Base-by-base conservation (phyloP, 2,329 filamentous ascomycete species). In the Alternaria ventricosa region DNA sequence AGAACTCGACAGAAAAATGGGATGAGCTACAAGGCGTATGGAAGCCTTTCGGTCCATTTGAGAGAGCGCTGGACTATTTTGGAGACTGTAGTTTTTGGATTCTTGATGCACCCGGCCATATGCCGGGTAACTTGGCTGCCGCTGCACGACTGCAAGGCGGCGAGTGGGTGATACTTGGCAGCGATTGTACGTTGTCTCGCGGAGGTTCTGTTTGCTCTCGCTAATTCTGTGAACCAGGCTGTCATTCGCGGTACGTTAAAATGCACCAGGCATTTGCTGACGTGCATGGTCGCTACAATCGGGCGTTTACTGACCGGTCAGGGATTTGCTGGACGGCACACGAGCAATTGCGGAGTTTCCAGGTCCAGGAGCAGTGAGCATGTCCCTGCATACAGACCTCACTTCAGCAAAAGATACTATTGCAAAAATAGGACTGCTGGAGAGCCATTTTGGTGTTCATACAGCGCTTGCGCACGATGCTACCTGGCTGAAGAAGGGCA, bases 31-130 rank as follows among this genome's bases (percentile, higher is more conserved):
- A 59, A 1, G 75, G 75, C 9, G 62, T 64, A 10, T 81, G 78
- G 79, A 58, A 66, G 20, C 57, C 68, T 0, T 78, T 80, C 58
- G 79, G 78, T 2, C 74, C 77, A 0, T 81, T 80, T 50, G 71
- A 79, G 13, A 71, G 70, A 44, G 78, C 79, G 11, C 56, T 78
- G 60, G 75, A 81, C 50, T 79, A 73, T 45, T 81, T 81, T 46
- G 77, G 77, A 57, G 75, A 84, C 74, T 71, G 81, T 55, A 75
- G 77, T 54, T 79, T 81, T 46, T 80, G 77, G 78, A 57, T 80
- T 8, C 74, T 81, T 9, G 75, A 79, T 22, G 78, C 77, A 13
- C 78, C 78, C 3, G 78, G 79, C 22, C 80, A 77, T 67, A 76
- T 79, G 74, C 69, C 78, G 47, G 73, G 80, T 13, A 79, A 82